Conservation (phyloP, 805 yeast species). For the Kurtzmaniella fragi region DNA sequence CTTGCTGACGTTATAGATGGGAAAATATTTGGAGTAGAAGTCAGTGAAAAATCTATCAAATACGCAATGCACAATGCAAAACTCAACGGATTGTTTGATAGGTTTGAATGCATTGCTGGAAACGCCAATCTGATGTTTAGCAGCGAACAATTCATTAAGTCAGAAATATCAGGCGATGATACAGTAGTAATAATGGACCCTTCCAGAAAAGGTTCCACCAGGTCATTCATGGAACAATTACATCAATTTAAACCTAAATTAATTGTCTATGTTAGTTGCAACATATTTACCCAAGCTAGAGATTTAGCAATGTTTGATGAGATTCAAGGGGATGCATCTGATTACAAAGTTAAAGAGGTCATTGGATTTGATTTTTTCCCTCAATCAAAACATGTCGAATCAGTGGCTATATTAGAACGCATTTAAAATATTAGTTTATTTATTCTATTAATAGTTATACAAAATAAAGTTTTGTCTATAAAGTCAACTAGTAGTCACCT, state of each 20-base stretch:
- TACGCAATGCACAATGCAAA: conserved; percentile 36
- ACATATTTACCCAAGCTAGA: conserved; percentile 42
- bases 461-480: too few species aligned
- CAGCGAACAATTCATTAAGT: conserved; percentile 15
- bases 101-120: conserved; percentile 31
- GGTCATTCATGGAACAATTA: conserved; percentile 30
- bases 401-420: conserved; percentile 43
- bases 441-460: not conserved
- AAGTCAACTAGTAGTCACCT: not conserved
- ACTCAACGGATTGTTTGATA: conserved; percentile 27
- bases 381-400: conserved; percentile 55
- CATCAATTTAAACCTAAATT: conserved; percentile 30
- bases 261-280: conserved; percentile 40
- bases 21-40: conserved; percentile 38
- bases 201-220: conserved; percentile 38
- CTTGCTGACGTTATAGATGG: conserved; percentile 26
- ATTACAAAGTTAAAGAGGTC: conserved; percentile 20
- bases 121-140: conserved; percentile 32
- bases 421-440: conserved; percentile 2
- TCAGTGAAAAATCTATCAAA: conserved; percentile 25
- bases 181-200: conserved; percentile 41
- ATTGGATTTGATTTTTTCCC: conserved; percentile 47
- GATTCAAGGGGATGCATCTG: conserved; percentile 11
- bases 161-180: conserved; percentile 25
- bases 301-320: conserved; percentile 28